These are phyloP conservation scores for Thelonectria rubi DNA, from an alignment of 2,329 filamentous ascomycete genomes.

Conservation along the genomic window DNA sequence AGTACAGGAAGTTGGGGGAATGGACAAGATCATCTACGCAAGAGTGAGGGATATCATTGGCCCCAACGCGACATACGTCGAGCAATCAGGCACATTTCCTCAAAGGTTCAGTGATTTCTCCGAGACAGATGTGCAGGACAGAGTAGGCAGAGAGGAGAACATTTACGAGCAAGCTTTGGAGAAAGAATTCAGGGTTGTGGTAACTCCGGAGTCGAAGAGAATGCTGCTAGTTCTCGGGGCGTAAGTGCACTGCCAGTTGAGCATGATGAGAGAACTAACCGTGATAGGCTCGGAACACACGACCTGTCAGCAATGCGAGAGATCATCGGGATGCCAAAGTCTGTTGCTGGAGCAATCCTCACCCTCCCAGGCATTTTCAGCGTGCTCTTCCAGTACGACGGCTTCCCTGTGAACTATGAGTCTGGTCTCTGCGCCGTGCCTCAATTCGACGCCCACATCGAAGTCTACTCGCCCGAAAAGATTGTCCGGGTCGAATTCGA, in stretches of 20 bases:
- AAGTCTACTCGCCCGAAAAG: slow-evolving; percentile 61
- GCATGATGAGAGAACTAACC: neutral
- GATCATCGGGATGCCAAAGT: slow-evolving; percentile 25
- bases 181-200: slow-evolving; percentile 23
- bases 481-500: slow-evolving; percentile 62
- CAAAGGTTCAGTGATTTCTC: slow-evolving; percentile 45
- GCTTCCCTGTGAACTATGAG: slow-evolving; percentile 64
- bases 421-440: slow-evolving; percentile 62
- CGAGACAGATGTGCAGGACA: slow-evolving; percentile 16
- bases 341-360: slow-evolving; percentile 21
- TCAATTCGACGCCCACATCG: slow-evolving; percentile 58
- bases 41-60: slow-evolving; percentile 57
- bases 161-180: slow-evolving; percentile 32
- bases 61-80: slow-evolving; percentile 59
- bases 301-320: slow-evolving; percentile 27
- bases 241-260: slow-evolving; percentile 1
- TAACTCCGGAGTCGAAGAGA: slow-evolving; percentile 13
- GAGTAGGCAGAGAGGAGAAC: slow-evolving; percentile 11
- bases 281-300: slow-evolving; percentile 16
- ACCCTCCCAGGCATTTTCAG: slow-evolving; percentile 32
- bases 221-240: slow-evolving; percentile 9
- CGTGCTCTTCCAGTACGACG: slow-evolving; percentile 28
- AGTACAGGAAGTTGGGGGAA: slow-evolving; percentile 61
- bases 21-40: slow-evolving; percentile 65
- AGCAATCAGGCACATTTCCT: slow-evolving; percentile 59